Percentiles rank a stretch among this genome's conserved stretches.
phyloP scores from a whole-genome alignment of 495 filamentous ascomycete species.

The Niebla homalea region DNA sequence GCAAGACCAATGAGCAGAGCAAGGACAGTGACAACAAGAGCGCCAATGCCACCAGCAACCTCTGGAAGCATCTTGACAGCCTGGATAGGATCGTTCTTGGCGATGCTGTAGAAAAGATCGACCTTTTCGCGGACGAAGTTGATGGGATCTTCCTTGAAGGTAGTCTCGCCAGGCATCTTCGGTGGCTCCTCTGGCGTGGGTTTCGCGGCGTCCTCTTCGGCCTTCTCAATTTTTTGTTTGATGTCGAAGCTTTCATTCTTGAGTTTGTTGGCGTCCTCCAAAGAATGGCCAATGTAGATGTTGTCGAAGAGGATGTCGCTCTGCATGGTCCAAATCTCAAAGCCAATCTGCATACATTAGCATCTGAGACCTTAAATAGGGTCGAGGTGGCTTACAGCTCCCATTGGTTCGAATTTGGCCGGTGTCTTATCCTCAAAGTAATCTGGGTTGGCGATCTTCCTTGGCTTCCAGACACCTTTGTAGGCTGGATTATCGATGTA shows the following conservation, averaged over 20 bases:
- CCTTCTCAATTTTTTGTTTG: conserved; percentile 77
- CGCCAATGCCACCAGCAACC: conserved; percentile 66
- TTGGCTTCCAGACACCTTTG: conserved; percentile 89
- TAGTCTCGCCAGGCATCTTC: conserved; percentile 56
- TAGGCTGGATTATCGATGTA: conserved; percentile 97
- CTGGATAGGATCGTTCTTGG: conserved; percentile 75
- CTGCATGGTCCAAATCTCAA: conserved; percentile 99
- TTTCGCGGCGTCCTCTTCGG: conserved; percentile 67
- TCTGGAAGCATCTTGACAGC: conserved; percentile 88
- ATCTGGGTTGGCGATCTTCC: conserved; percentile 92
- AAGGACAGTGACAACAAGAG: conserved; percentile 53
- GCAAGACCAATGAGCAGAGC: conserved; percentile 50
- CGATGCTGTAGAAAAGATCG: conserved; percentile 73
- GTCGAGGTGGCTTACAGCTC: conserved; percentile 54
- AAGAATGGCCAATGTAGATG: conserved; percentile 98
- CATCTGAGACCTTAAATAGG: conserved; percentile 11
- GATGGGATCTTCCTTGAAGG: conserved; percentile 88
- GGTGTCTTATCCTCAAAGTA: conserved; percentile 98
- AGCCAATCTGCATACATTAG: conserved; percentile 57
- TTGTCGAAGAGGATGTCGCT: conserved; percentile 98
- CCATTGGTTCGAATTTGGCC: conserved; percentile 94
- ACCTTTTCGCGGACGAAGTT: conserved; percentile 83
- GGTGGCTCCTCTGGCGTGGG: conserved; percentile 59
- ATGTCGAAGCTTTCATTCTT: conserved; percentile 84
- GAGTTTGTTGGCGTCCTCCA: conserved; percentile 83